These are phyloP conservation scores for Trametes punicea DNA, from an alignment of 768 basidiomycete genomes.

Conservation along the genomic window DNA sequence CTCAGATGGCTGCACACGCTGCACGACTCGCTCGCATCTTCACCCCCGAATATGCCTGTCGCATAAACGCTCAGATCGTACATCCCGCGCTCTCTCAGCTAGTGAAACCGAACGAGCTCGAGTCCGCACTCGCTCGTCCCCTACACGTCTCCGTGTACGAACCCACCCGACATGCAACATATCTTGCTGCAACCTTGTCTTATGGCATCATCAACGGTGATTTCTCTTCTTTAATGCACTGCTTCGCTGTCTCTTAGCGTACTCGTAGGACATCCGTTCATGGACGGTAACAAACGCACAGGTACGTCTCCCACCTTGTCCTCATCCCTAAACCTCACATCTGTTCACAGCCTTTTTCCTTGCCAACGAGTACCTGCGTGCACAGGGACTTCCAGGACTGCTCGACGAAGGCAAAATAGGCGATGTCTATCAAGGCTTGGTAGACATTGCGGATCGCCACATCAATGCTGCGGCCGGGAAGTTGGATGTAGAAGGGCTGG, in stretches of 20 bases:
- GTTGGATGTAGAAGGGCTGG: conserved; percentile 21
- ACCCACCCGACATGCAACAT: conserved; percentile 28
- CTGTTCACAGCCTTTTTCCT: conserved; percentile 32
- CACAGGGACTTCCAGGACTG: conserved; percentile 31
- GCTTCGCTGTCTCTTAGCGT: neutral
- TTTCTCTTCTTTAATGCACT: neutral
- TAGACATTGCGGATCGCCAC: conserved; percentile 22
- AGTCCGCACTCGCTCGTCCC: conserved; percentile 31
- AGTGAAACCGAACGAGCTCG: conserved; percentile 36
- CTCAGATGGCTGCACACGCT: conserved; percentile 21
- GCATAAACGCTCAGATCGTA: conserved; percentile 35
- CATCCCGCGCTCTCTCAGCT: conserved; percentile 28
- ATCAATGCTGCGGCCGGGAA: conserved; percentile 21
- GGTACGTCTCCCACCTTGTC: neutral
- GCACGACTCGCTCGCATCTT: conserved; percentile 32
- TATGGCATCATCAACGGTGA: conserved; percentile 33
- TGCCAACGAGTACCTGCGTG: conserved; percentile 33
- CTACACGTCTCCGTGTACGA: conserved; percentile 31
- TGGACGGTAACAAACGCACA: conserved; percentile 32
- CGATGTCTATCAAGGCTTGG: conserved; percentile 12
- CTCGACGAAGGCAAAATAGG: conserved; percentile 23
- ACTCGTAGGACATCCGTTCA: conserved; percentile 29
- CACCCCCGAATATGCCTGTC: conserved; percentile 27
- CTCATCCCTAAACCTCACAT: neutral
- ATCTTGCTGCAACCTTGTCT: conserved; percentile 34